phyloP scores from a whole-genome alignment of 2,329 filamentous ascomycete genomes.

The Phaeosphaeria sp. region DNA sequence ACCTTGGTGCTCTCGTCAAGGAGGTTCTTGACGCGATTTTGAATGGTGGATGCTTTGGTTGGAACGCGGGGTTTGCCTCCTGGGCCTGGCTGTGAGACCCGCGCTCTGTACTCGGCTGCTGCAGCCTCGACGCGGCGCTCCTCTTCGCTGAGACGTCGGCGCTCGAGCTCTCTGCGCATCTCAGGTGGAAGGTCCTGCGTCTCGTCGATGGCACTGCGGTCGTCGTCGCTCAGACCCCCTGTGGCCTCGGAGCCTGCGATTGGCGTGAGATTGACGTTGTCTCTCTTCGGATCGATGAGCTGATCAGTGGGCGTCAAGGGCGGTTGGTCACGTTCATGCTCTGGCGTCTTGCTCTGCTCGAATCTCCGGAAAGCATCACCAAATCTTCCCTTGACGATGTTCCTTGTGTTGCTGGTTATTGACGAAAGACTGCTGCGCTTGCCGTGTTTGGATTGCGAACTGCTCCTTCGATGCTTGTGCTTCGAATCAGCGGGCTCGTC shows the following conservation, averaged over 20 bases:
- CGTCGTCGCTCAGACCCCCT: conserved; percentile 71
- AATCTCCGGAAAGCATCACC: conserved; percentile 94
- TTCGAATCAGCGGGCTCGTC: conserved; percentile 61
- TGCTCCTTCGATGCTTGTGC: conserved; percentile 60
- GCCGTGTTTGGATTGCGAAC: conserved; percentile 65
- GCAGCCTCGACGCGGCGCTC: conserved; percentile 89
- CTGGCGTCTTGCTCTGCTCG: conserved; percentile 61
- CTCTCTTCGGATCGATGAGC: conserved; percentile 26
- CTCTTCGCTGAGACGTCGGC: conserved; percentile 80
- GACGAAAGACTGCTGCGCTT: conserved; percentile 78
- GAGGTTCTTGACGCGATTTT: conserved; percentile 86
- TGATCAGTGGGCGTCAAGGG: conserved; percentile 36
- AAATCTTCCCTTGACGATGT: conserved; percentile 84
- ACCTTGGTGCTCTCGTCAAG: conserved; percentile 73
- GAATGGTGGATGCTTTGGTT: conserved; percentile 80
- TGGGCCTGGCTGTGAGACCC: conserved; percentile 69
- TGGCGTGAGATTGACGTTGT: conserved; percentile 58
- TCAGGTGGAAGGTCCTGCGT: conserved; percentile 81
- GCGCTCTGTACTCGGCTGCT: conserved; percentile 84
- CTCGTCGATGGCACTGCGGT: conserved; percentile 69
- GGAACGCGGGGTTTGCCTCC: conserved; percentile 55
- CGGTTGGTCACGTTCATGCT: conserved; percentile 36
- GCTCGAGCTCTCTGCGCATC: conserved; percentile 87
- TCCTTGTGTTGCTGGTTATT: conserved; percentile 77
- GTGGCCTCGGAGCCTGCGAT: conserved; percentile 80